Conservation (phyloP, 2,329 filamentous ascomycete species). For the Xylaria hypoxylon region DNA sequence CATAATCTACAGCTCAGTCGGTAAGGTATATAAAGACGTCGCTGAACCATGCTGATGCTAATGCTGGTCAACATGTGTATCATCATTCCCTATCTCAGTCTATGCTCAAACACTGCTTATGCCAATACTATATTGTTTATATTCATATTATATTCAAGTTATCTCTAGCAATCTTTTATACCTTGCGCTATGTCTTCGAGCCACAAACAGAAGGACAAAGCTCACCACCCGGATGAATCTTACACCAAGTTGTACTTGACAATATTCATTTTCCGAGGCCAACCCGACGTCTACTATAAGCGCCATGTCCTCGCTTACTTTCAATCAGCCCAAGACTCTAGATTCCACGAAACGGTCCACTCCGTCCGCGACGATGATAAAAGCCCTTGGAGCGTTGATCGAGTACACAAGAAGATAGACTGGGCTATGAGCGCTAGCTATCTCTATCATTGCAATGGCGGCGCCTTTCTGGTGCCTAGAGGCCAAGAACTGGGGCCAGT, state of each 20-base stretch:
- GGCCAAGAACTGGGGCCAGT: constrained; percentile 7
- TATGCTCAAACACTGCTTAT: no score
- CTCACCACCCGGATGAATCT: not conserved
- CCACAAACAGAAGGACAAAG: not conserved
- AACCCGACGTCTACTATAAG: not conserved
- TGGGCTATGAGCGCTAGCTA: not conserved
- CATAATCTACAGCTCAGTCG: no score
- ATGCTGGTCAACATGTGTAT: no score
- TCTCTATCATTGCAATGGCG: constrained; percentile 3
- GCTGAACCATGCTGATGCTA: no score
- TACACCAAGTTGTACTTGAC: constrained; percentile 7
- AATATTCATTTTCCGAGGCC: constrained; percentile 3
- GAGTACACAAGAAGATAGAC: not conserved
- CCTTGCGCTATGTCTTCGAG: not conserved
- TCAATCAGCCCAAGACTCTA: not conserved
- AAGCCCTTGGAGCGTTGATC: not conserved
- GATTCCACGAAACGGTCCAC: constrained; percentile 8
- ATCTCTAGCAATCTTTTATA: not conserved
- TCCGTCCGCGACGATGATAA: not conserved
- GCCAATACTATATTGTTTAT: no score
- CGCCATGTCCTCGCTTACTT: constrained; percentile 14
- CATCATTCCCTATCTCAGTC: no score
- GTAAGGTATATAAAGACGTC: no score
- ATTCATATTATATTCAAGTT: no score
- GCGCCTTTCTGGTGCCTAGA: not conserved